Percentiles rank a stretch among this genome's conserved stretches.
Evolutionary conservation across 768 basidiomycete species (phyloP).

Genomic region (Kwoniella dejecticola): DNA sequence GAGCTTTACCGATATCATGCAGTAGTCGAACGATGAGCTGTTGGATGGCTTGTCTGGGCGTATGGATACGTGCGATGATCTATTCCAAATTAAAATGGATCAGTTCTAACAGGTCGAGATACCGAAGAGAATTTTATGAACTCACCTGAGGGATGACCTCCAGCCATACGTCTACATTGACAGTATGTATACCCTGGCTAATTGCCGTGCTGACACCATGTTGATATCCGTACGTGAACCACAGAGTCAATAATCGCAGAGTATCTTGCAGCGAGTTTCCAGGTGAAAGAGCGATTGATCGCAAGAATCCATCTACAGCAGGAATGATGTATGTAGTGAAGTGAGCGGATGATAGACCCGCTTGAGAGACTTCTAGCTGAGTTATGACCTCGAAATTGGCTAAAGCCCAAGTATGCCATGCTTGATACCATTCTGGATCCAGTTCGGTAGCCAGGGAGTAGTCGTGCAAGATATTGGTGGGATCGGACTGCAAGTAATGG

Average conservation of each 20-base stretch:
- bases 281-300: constrained; percentile 84
- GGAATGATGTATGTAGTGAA: constrained; percentile 84
- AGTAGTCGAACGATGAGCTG: constrained; percentile 85
- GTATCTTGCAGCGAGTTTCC: constrained; percentile 94
- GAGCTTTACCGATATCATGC: constrained; percentile 89
- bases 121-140: too few species aligned
- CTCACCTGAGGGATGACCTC: constrained; percentile 95
- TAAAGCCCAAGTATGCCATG: constrained; percentile 98
- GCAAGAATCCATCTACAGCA: constrained; percentile 88
- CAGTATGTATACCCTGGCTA: constrained; percentile 77
- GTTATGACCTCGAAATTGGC: constrained; percentile 92
- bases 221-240: constrained; percentile 96
- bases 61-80: constrained; percentile 99
- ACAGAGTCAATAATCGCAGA: constrained; percentile 84
- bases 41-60: constrained; percentile 80
- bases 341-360: constrained; percentile 65
- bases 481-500: constrained; percentile 63
- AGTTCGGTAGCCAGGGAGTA: constrained; percentile 86
- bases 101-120: too few species aligned
- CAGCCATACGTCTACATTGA: constrained; percentile 96
- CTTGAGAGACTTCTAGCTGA: constrained; percentile 69
- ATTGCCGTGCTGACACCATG: constrained; percentile 88
- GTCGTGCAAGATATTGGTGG: constrained; percentile 77
- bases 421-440: constrained; percentile 97
- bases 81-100: too few species aligned